Percentiles rank a stretch among this genome's conserved stretches.
Conservation (phyloP, 805 yeast genomes). For the Wickerhamiella qilinensis region DNA sequence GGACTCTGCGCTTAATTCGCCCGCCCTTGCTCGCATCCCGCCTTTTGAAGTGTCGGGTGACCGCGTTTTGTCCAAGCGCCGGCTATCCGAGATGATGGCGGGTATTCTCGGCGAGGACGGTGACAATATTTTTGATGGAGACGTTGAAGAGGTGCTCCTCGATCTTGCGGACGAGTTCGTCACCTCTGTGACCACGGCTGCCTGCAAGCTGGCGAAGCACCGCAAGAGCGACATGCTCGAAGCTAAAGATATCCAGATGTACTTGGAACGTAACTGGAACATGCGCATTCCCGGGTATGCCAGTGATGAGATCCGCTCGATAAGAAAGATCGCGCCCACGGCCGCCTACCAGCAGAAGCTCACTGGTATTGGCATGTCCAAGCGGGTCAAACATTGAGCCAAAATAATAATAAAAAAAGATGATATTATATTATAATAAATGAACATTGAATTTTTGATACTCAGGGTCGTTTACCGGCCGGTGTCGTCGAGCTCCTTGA, state of each 20-base stretch:
- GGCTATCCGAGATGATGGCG: slow-evolving; percentile 71
- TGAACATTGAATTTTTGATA: background rate
- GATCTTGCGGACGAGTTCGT: slow-evolving; percentile 96
- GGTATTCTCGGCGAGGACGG: slow-evolving; percentile 62
- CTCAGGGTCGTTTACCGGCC: no score
- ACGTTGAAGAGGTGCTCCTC: slow-evolving; percentile 72
- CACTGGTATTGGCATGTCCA: slow-evolving; percentile 21
- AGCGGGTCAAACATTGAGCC: slow-evolving; percentile 11
- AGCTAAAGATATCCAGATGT: slow-evolving; percentile 78
- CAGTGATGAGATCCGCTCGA: slow-evolving; percentile 67
- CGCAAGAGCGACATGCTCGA: slow-evolving; percentile 78
- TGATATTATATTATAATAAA: background rate
- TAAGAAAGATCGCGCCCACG: slow-evolving; percentile 26
- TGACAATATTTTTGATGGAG: slow-evolving; percentile 83
- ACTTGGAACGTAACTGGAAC: slow-evolving; percentile 87
- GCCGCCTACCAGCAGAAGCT: slow-evolving; percentile 25
- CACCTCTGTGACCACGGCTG: slow-evolving; percentile 76
- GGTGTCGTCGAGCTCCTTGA: no score
- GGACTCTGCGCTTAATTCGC: slow-evolving; percentile 58
- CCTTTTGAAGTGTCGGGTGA: slow-evolving; percentile 55
- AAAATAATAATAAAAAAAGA: background rate
- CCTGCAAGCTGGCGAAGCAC: slow-evolving; percentile 89
- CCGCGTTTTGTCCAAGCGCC: slow-evolving; percentile 74
- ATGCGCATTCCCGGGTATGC: slow-evolving; percentile 87
- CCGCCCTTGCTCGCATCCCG: slow-evolving; percentile 63